Evolutionary conservation across 306 rosid species (phyloP).

Genomic region (Cotoneaster glaucophyllus): DNA sequence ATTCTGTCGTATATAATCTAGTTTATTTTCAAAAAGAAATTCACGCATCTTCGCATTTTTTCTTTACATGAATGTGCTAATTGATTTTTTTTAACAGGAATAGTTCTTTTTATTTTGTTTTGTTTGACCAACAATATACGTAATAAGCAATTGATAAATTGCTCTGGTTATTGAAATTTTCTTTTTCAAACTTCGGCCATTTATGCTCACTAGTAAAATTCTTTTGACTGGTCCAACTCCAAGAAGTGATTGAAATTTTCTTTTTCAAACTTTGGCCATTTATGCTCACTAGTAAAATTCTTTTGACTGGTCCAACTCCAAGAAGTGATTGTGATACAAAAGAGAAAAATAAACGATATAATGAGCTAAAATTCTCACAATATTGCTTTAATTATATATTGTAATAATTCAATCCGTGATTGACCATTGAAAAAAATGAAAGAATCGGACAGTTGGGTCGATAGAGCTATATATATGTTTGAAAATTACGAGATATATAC

Average conservation of each 20-base stretch:
- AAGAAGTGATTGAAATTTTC: background rate
- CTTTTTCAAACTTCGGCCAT: background rate
- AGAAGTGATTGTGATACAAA: slow-evolving; percentile 3
- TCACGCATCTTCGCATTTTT: too few species aligned
- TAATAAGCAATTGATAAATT: too few species aligned
- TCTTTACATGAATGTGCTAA: too few species aligned
- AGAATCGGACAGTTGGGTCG: slow-evolving; percentile 10
- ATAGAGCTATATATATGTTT: background rate
- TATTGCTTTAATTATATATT: background rate
- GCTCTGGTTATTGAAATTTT: background rate
- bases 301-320: slow-evolving; percentile 14
- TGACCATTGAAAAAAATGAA: background rate
- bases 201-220: background rate
- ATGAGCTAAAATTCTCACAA: background rate
- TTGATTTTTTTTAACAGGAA: too few species aligned
- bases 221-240: slow-evolving; percentile 12
- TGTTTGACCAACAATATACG: too few species aligned
- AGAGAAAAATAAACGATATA: background rate
- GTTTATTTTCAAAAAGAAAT: too few species aligned
- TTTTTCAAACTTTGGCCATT: background rate
- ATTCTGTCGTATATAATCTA: too few species aligned
- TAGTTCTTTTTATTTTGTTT: too few species aligned
- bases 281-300: background rate
- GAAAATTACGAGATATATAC: slow-evolving; percentile 1
- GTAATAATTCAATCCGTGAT: background rate